phyloP scores from a whole-genome alignment of 139 green algal species.

The Closterium sp. region DNA sequence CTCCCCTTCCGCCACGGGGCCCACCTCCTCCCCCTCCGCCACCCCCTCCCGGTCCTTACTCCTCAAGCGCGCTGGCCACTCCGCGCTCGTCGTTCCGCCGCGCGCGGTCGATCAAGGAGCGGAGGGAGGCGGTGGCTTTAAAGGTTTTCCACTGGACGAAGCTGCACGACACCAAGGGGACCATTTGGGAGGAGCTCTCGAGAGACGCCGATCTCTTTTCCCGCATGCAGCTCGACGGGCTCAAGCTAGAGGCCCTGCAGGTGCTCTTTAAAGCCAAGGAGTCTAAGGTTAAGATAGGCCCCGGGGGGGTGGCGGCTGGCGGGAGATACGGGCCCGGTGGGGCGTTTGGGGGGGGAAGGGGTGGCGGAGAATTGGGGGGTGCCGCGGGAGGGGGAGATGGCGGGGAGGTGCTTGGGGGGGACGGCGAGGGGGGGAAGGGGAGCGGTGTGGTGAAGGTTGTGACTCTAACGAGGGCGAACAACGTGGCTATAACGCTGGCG shows the following conservation, averaged over 20 bases:
- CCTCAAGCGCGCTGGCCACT: background rate
- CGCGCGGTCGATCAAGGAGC: background rate
- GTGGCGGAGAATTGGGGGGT: background rate
- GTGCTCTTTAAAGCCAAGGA: constrained; percentile 7
- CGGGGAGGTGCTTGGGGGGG: too few relatives aligned
- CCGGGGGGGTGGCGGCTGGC: background rate
- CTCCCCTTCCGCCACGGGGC: background rate
- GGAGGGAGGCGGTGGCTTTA: background rate
- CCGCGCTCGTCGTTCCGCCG: background rate
- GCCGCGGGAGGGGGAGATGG: background rate
- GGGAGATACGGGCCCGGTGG: background rate
- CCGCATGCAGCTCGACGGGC: background rate
- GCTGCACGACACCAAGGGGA: constrained; percentile 5
- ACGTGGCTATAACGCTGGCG: constrained; percentile 73
- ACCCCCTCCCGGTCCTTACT: background rate
- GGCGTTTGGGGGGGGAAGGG: background rate
- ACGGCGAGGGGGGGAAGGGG: background rate
- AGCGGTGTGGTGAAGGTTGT: constrained; percentile 54
- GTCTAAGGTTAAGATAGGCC: background rate
- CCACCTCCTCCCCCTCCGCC: background rate
- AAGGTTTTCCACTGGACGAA: constrained; percentile 18
- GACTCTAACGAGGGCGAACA: constrained; percentile 64
- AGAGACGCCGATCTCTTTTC: background rate
- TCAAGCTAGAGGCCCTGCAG: background rate
- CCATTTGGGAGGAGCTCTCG: constrained; percentile 13